Evolutionary conservation across 805 yeast genomes (phyloP).

Genomic region (Metschnikowia lochheadii): DNA sequence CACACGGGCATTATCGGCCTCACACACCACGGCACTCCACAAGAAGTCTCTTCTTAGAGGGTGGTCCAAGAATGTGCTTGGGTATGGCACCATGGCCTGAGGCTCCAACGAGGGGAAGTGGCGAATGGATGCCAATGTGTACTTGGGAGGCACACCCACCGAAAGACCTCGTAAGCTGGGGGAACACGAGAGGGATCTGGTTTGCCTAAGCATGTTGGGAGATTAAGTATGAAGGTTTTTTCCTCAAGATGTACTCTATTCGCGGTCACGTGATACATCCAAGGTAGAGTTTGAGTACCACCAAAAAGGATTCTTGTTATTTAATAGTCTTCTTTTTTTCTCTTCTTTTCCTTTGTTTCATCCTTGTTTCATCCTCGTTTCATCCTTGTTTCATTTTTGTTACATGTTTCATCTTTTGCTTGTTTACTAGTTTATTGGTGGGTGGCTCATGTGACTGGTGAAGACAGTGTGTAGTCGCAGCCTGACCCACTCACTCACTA

Average conservation of each 20-base stretch:
- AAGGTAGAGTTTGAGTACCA: neutral
- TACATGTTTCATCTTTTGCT: too few species aligned
- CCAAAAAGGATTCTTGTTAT: neutral
- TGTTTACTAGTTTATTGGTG: neutral
- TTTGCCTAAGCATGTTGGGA: conserved; percentile 2
- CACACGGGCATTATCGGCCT: conserved; percentile 83
- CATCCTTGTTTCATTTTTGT: too few species aligned
- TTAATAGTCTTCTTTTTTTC: neutral
- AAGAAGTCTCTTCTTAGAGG: conserved; percentile 87
- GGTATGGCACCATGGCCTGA: conserved; percentile 67
- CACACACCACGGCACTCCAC: conserved; percentile 93
- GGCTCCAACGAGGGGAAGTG: conserved; percentile 93
- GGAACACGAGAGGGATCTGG: conserved; percentile 2
- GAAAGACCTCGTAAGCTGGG: conserved; percentile 11
- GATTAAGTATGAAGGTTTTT: neutral
- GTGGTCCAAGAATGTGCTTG: conserved; percentile 60
- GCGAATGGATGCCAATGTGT: conserved; percentile 72
- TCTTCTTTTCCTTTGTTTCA: neutral
- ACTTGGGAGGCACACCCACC: conserved; percentile 52
- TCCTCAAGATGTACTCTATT: neutral
- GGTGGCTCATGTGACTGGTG: neutral
- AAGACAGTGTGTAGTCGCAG: too few species aligned
- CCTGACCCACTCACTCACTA: too few species aligned
- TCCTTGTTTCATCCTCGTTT: neutral
- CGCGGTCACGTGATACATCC: neutral